Evolutionary conservation across 805 yeast genomes (phyloP).

Genomic region (Debaryomyces hansenii): DNA sequence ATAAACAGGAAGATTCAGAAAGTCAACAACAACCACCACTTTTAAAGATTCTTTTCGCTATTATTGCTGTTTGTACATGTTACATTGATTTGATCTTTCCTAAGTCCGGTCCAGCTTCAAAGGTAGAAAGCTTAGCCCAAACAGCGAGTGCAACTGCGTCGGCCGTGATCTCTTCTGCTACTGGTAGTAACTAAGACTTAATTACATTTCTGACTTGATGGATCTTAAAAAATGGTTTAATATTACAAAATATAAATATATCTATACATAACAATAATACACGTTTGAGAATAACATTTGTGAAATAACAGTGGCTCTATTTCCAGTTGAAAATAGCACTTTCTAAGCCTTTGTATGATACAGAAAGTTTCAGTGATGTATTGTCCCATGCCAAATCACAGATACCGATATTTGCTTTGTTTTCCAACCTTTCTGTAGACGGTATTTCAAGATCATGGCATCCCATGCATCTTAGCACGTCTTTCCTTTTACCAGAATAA

Average conservation of each 20-base stretch:
- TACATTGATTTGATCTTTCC: constrained; percentile 57
- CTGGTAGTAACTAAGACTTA: constrained; percentile 1
- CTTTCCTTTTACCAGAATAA: neutral
- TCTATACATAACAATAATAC: neutral
- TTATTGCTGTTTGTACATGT: constrained; percentile 50
- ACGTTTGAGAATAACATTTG: neutral
- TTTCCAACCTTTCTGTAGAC: constrained; percentile 1
- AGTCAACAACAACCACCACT: constrained; percentile 48
- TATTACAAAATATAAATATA: constrained; percentile 3
- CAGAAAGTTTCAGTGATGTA: constrained; percentile 24
- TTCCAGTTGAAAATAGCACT: constrained; percentile 27
- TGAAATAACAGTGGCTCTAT: neutral
- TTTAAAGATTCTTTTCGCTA: constrained; percentile 46
- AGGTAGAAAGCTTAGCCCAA: constrained; percentile 20
- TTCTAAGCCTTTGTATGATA: constrained; percentile 33
- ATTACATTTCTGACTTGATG: neutral
- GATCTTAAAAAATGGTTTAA: neutral
- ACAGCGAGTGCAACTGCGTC: constrained; percentile 17
- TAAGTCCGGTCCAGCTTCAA: constrained; percentile 30
- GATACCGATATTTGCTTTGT: constrained; percentile 24
- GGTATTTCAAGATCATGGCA: constrained; percentile 15
- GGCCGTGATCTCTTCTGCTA: constrained; percentile 5
- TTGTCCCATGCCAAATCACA: constrained; percentile 42
- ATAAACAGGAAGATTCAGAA: constrained; percentile 25
- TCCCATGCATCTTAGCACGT: constrained; percentile 26